Evolutionary conservation across 2,329 filamentous ascomycete genomes (phyloP), one percentile per base, ranked within the genome.

Genomic region (Phialophora chinensis): DNA sequence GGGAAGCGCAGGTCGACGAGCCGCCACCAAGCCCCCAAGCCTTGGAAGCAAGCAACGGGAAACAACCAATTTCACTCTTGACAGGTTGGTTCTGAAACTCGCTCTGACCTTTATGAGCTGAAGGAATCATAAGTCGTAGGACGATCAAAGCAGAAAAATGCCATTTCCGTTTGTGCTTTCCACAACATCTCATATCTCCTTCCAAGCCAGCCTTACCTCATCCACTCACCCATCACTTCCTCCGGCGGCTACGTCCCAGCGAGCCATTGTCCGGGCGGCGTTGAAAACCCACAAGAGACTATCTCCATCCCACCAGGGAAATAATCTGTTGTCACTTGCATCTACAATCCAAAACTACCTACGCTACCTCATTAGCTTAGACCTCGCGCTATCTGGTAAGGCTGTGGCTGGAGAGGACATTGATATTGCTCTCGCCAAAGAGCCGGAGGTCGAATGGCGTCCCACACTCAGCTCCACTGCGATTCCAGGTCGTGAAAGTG

Each of bases 281-380:
- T 84, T 99, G 67, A 98, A 98, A 80, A 88, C 88, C 73, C 89
- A 97, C 83, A 98, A 97, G 79, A 88, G 92, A 60, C 86, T 97
- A n/a, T 85, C 91, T 3, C 84, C 90, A 8, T 77, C 86, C 10
- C 88, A 91, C 27, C 91, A 92, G 77, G 81, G 87, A 5, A 83
- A 88, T 25, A 88, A 92, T 75, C 84, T 99, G 5, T 83, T 87
- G 27, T 85, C 86, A 5, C 83, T 98, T 44, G 83, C 91, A 62
- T 84, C 88, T 38, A 86, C 88, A 47, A 76, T 97, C 11, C 88
- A 89, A 66, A 85, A 85, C 66, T 99, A 98, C 75, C 82, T 97
- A 0, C 92, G 93, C 0, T 96, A 94, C 49, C 85, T 97, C 0
- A 83, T 95, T 53, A 89, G 91, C 11, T 82, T 97, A 27, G 90